A percentile compares a stretch with the other conserved stretches of the same genome.
phyloP scores from a whole-genome alignment of 352 stramenopile genomes.

The Pythium phragmitis region DNA sequence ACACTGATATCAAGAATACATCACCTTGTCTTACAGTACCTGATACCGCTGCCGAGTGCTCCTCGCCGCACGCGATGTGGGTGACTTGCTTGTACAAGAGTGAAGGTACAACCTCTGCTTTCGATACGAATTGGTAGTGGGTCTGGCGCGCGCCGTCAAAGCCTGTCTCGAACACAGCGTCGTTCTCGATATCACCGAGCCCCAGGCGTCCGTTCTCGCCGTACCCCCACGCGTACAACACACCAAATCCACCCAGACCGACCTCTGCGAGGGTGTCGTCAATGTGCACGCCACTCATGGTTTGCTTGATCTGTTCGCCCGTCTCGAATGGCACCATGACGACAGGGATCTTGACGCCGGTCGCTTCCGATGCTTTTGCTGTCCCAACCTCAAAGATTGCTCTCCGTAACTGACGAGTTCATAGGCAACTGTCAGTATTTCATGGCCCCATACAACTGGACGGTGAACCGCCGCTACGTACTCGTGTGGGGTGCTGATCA shows the following conservation, averaged over 20 bases:
- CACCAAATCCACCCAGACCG: conserved; percentile 36
- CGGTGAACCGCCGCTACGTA: conserved; percentile 15
- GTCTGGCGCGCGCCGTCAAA: conserved; percentile 68
- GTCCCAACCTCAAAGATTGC: conserved; percentile 38
- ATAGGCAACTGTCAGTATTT: neutral
- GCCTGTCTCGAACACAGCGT: conserved; percentile 56
- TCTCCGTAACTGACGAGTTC: conserved; percentile 38
- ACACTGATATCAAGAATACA: neutral
- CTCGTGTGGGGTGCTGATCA: conserved; percentile 43
- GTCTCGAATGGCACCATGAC: conserved; percentile 53
- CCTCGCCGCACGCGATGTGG: conserved; percentile 57
- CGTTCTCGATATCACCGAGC: conserved; percentile 68
- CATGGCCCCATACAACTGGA: neutral
- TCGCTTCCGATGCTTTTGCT: conserved; percentile 38
- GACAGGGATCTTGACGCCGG: conserved; percentile 65
- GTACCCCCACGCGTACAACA: conserved; percentile 71
- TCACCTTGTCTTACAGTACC: conserved; percentile 12
- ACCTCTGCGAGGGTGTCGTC: conserved; percentile 53
- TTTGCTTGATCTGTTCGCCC: conserved; percentile 45
- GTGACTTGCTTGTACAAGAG: conserved; percentile 49
- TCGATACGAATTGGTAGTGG: conserved; percentile 60
- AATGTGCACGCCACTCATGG: conserved; percentile 36
- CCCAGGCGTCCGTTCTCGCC: conserved; percentile 64
- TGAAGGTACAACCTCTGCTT: conserved; percentile 45
- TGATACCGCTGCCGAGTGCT: conserved; percentile 65